A percentile compares a stretch with the other conserved stretches of the same genome.
Evolutionary conservation across 306 rosid genomes (phyloP).

Genomic region (Hippophae rhamnoides): DNA sequence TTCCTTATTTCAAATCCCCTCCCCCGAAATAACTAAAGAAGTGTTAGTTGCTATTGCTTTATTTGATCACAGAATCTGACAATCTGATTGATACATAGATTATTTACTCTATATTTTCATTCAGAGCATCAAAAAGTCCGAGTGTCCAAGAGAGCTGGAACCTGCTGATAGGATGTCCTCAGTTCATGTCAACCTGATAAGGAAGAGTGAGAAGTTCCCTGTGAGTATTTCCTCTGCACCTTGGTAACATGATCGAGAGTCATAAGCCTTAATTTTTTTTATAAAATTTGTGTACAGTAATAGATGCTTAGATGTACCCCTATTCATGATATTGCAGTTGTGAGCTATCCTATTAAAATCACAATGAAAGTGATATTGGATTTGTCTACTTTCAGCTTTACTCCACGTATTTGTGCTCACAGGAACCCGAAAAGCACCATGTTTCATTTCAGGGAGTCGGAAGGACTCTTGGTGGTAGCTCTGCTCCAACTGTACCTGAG

Average conservation of each 20-base stretch:
- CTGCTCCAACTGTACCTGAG: slow-evolving; percentile 43
- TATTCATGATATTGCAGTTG: slow-evolving; percentile 1
- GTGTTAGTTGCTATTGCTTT: neutral
- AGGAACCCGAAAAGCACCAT: slow-evolving; percentile 67
- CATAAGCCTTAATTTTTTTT: neutral
- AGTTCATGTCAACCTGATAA: slow-evolving; percentile 75
- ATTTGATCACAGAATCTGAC: neutral
- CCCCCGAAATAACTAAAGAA: no score
- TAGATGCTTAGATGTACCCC: slow-evolving; percentile 3
- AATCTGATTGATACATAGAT: neutral
- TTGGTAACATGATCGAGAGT: neutral
- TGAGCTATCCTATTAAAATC: neutral
- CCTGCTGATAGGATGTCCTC: slow-evolving; percentile 69
- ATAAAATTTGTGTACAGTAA: neutral
- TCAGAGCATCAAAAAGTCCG: slow-evolving; percentile 87
- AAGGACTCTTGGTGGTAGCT: slow-evolving; percentile 85
- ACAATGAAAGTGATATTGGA: neutral
- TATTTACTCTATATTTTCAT: slow-evolving; percentile 17
- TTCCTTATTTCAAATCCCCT: no score
- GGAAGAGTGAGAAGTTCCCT: slow-evolving; percentile 70
- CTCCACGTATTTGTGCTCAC: slow-evolving; percentile 9
- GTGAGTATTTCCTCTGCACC: slow-evolving; percentile 43
- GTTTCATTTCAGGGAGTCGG: slow-evolving; percentile 84
- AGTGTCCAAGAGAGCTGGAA: slow-evolving; percentile 93
- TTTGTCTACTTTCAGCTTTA: neutral